Base-by-base conservation (phyloP, 257 asterid species). In the Nicotiana attenuata region DNA sequence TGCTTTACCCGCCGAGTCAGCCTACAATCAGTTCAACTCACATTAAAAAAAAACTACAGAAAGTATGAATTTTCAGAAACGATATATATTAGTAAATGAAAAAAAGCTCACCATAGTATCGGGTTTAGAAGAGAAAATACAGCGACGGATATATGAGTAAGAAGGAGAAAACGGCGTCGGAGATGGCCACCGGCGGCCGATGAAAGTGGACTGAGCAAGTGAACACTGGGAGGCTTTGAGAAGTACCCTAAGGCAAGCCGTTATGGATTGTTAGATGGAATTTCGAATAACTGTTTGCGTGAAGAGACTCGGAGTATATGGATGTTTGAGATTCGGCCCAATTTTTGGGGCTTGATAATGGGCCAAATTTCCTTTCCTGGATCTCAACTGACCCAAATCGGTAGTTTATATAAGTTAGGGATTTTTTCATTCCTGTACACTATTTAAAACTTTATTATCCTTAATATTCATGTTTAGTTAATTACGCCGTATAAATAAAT, bases 231-330 rank as follows among this genome's bases (percentile, higher is more conserved):
- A 71, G 59, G 59, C 78, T 69, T 69, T 69, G 13, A 69, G 57
- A 14, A 69, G 57, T 41, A 69, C 77, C 77, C 56, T 69, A 69
- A 69, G 77, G 77, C n/a, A 71, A 71, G 78, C 78, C 60, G 59
- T 71, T 71, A 20, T 71, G 78, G 4, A 5, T 60, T 20, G 17
- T 45, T 71, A 6, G 78, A 45, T 68, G 28, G 10, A 68, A 24
- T 38, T 68, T 29, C 57, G 15, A 45, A 22, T 13, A 65, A 5
- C 0, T 10, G 78, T 22, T 3, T 71, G 78, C 35, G 35, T 13
- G 35, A 13, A 45, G 45, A 71, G 1, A 41, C 47, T 45, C n/a
- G 20, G 59, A 45, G 14, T 41, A 69, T 69, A 33, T 33, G 41
- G 41, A 33, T 26, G 77, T 24, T 22, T 10, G 1, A 61, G 13